Evolutionary conservation across 208 protist genomes (phyloP).

Genomic region (Crithidia thermophila): DNA sequence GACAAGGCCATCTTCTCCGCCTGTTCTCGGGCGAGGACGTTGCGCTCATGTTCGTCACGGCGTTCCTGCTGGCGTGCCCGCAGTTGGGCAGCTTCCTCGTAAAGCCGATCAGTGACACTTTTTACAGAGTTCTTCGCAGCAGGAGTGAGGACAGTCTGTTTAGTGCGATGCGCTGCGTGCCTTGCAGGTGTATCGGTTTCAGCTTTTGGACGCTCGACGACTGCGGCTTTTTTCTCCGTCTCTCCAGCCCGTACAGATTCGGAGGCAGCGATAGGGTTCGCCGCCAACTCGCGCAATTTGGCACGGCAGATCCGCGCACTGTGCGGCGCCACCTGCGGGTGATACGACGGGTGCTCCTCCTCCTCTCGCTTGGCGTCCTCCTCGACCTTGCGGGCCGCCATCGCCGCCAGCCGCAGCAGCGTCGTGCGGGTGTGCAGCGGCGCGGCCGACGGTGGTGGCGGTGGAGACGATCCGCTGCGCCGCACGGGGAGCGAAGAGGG

Average conservation of each 20-base stretch:
- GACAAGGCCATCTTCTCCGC: no score
- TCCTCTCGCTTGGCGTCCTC: constrained; percentile 11
- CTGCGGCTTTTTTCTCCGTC: not conserved
- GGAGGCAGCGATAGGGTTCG: not conserved
- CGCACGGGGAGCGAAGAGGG: not conserved
- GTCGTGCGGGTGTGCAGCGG: constrained; percentile 27
- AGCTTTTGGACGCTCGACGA: not conserved
- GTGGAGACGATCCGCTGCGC: not conserved
- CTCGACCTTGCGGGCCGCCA: constrained; percentile 7
- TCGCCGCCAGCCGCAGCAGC: constrained; percentile 19
- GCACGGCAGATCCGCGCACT: constrained; percentile 21
- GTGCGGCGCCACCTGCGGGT: constrained; percentile 10
- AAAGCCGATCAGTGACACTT: not conserved
- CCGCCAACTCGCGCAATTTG: constrained; percentile 20
- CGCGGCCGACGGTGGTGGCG: not conserved
- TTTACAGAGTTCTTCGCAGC: not conserved
- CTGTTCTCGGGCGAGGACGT: not conserved
- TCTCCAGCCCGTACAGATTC: not conserved
- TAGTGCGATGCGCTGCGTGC: no score
- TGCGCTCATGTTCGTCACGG: not conserved
- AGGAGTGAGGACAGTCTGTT: no score
- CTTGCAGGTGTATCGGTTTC: no score
- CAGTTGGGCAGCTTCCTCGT: not conserved
- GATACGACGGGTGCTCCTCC: constrained; percentile 21
- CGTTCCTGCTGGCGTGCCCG: not conserved